Conservation (phyloP, 2,329 filamentous ascomycete species). For the Fusarium secorum region DNA sequence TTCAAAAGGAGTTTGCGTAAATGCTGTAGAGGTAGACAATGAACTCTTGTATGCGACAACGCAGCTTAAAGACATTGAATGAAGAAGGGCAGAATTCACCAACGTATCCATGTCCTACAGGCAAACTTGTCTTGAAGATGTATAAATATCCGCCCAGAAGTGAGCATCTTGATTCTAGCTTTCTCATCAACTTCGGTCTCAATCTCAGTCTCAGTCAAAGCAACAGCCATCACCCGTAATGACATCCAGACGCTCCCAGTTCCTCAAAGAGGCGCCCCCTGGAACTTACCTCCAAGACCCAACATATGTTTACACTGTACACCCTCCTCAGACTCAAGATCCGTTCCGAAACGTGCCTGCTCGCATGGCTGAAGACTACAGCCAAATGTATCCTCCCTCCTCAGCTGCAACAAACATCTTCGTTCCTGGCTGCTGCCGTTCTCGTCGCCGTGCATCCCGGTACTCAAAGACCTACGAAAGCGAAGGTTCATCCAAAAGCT, state of each 20-base stretch:
- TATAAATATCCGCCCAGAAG: conserved; percentile 12
- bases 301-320: conserved; percentile 5
- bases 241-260: conserved; percentile 14
- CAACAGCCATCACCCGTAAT: neutral
- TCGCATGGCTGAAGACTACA: conserved; percentile 1
- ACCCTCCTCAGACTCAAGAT: neutral
- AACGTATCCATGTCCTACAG: neutral
- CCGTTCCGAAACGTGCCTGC: neutral
- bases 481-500: conserved; percentile 1
- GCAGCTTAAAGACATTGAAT: neutral
- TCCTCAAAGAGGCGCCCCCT: neutral
- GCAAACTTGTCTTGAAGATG: neutral
- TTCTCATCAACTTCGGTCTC: neutral
- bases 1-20: neutral
- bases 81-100: neutral
- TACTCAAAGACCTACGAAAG: neutral
- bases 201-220: neutral
- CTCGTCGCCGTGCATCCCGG: conserved; percentile 13
- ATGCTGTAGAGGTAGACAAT: neutral
- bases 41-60: neutral
- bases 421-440: conserved; percentile 2
- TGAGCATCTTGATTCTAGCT: neutral
- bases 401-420: neutral
- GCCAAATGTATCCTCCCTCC: conserved; percentile 4
- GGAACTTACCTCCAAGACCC: neutral